These are phyloP conservation scores for Colletotrichum sansevieriae DNA, from an alignment of 2,329 filamentous ascomycete species.

Conservation along the genomic window DNA sequence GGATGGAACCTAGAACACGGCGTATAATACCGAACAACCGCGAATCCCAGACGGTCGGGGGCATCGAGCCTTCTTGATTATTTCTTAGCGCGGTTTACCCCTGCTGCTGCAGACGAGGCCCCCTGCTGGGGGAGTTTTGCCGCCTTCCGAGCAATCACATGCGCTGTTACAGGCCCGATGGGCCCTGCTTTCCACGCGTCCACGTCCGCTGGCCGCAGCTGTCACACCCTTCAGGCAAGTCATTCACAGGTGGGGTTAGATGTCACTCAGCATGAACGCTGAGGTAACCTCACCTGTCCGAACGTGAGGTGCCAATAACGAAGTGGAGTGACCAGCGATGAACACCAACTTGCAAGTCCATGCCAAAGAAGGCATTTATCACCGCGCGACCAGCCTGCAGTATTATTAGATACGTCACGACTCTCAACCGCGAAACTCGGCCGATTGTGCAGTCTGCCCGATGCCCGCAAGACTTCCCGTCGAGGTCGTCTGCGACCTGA, in stretches of 20 bases:
- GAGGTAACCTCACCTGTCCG: too few relatives aligned
- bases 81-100: slow-evolving; percentile 42
- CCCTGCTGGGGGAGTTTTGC: slow-evolving; percentile 34
- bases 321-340: slow-evolving; percentile 10
- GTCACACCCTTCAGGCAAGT: slow-evolving; percentile 26
- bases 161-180: slow-evolving; percentile 32
- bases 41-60: slow-evolving; percentile 30
- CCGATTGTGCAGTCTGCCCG: slow-evolving; percentile 29
- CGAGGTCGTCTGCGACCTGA: slow-evolving; percentile 15
- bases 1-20: neutral
- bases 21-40: slow-evolving; percentile 20
- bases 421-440: slow-evolving; percentile 15
- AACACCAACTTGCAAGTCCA: neutral
- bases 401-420: slow-evolving; percentile 35
- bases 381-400: slow-evolving; percentile 22
- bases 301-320: slow-evolving; percentile 18
- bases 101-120: slow-evolving; percentile 28
- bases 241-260: slow-evolving; percentile 2
- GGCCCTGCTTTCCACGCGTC: slow-evolving; percentile 35
- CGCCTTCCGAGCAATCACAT: slow-evolving; percentile 45
- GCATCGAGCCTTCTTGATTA: slow-evolving; percentile 43
- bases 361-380: slow-evolving; percentile 24
- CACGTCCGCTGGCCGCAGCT: slow-evolving; percentile 29
- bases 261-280: too few relatives aligned
- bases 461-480: slow-evolving; percentile 33